These are phyloP conservation scores for Rhizopogon vulgaris DNA, from an alignment of 768 basidiomycete genomes.

Conservation along the genomic window DNA sequence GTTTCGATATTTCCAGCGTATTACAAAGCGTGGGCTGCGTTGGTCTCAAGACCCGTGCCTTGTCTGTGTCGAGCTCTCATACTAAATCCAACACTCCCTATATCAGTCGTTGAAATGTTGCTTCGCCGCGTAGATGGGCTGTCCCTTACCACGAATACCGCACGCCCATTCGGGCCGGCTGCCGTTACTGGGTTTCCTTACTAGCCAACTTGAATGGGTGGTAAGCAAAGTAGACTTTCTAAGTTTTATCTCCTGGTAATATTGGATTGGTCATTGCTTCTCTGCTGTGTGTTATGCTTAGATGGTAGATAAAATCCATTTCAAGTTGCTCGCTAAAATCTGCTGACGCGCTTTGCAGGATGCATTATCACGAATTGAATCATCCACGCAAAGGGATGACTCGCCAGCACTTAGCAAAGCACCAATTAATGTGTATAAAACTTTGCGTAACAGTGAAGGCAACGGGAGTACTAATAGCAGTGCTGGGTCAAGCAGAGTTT, in stretches of 20 bases:
- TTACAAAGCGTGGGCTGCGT: too few relatives aligned
- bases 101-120: background rate
- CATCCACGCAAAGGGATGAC: constrained; percentile 23
- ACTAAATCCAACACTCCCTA: background rate
- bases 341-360: constrained; percentile 8
- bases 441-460: too few relatives aligned
- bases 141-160: constrained; percentile 63
- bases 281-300: constrained; percentile 54
- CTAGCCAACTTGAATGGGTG: constrained; percentile 58
- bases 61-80: too few relatives aligned
- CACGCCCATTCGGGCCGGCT: constrained; percentile 65
- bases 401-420: constrained; percentile 13
- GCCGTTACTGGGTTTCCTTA: constrained; percentile 55
- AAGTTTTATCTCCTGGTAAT: constrained; percentile 29
- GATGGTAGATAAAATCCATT: constrained; percentile 30
- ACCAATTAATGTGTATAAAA: background rate
- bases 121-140: constrained; percentile 37
- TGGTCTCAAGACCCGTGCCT: too few relatives aligned
- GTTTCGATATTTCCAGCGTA: too few relatives aligned
- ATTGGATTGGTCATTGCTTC: constrained; percentile 71
- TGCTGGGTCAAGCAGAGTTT: background rate
- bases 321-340: constrained; percentile 3
- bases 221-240: constrained; percentile 29
- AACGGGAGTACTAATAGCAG: background rate
- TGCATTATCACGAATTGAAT: constrained; percentile 23